A percentile compares a stretch with the other conserved stretches of the same genome.
These are phyloP conservation scores for Andrographis paniculata DNA, from an alignment of 305 asterid species.

Conservation along the genomic window DNA sequence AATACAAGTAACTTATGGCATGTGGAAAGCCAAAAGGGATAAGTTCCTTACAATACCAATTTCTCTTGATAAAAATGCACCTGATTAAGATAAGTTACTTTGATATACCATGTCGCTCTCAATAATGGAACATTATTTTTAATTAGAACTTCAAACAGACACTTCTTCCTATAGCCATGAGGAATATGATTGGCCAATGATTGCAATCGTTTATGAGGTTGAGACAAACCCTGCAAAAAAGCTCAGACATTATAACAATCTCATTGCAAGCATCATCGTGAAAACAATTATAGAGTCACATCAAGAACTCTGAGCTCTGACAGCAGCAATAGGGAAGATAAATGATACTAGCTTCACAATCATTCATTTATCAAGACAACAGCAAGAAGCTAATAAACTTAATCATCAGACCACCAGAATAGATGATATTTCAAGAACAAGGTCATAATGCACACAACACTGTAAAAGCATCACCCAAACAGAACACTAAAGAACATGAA, in stretches of 20 bases:
- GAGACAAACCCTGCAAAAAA: conserved; percentile 76
- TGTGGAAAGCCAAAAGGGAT: conserved; percentile 16
- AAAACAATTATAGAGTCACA: background rate
- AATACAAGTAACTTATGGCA: conserved; percentile 21
- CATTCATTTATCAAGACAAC: too few relatives aligned
- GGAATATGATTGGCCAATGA: conserved; percentile 96
- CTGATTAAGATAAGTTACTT: conserved; percentile 97
- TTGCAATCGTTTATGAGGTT: conserved; percentile 78
- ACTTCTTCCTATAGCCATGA: conserved; percentile 77
- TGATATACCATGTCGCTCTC: conserved; percentile 97
- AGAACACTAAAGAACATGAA: background rate
- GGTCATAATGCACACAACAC: too few relatives aligned
- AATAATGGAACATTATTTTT: conserved; percentile 81
- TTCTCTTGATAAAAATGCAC: conserved; percentile 32
- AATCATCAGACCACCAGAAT: too few relatives aligned
- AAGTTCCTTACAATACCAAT: conserved; percentile 8
- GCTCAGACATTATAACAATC: conserved; percentile 12
- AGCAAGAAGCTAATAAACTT: too few relatives aligned
- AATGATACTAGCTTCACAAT: too few relatives aligned
- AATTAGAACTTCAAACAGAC: conserved; percentile 83
- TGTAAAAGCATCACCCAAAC: too few relatives aligned
- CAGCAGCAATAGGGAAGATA: background rate
- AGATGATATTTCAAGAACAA: too few relatives aligned
- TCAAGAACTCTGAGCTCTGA: background rate
- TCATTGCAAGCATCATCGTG: background rate